phyloP scores from a whole-genome alignment of 345 rosid species.

The Eucalyptus marginata region DNA sequence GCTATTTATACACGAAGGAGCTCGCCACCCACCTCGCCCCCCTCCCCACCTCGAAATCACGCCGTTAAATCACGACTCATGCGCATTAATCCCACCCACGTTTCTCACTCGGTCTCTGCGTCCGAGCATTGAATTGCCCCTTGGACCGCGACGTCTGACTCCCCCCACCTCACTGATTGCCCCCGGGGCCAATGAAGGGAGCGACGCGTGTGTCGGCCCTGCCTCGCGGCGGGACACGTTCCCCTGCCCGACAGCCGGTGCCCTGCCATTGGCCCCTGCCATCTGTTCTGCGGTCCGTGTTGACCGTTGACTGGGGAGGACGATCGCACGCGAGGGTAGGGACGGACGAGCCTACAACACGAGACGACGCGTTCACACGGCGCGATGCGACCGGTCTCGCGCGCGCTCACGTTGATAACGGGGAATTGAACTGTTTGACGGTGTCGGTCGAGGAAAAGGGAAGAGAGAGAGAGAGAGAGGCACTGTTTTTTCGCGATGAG shows the following conservation, averaged over 20 bases:
- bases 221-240: background rate
- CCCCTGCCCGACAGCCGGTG: background rate
- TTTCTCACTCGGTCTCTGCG: background rate
- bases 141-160: background rate
- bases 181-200: background rate
- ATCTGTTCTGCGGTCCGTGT: background rate
- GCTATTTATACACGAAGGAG: background rate
- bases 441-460: background rate
- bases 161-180: background rate
- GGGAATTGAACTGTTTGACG: background rate
- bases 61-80: background rate
- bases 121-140: background rate
- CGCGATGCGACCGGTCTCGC: background rate
- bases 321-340: background rate
- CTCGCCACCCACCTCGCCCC: background rate
- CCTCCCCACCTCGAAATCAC: background rate
- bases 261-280: background rate
- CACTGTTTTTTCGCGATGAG: background rate
- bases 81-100: background rate
- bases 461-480: too few relatives aligned
- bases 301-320: background rate
- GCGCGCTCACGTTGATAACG: background rate
- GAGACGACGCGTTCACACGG: background rate
- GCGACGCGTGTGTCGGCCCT: background rate
- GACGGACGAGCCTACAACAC: background rate